Evolutionary conservation across 768 basidiomycete genomes (phyloP).

Genomic region (Psilocybe sp.): DNA sequence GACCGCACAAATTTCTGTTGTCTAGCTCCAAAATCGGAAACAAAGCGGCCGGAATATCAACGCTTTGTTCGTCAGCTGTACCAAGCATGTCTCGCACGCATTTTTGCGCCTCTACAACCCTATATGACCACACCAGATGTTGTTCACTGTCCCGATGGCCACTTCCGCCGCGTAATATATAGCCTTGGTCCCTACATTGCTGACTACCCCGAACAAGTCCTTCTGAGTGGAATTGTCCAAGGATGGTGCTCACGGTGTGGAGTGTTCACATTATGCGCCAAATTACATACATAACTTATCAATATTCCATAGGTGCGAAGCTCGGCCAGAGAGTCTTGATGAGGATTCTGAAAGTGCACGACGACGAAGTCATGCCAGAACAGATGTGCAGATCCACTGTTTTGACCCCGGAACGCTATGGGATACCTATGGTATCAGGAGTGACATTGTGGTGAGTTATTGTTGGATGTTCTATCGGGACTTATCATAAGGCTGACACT

Average conservation of each 20-base stretch:
- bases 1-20: not conserved
- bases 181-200: slow-evolving; percentile 32
- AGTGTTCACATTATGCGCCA: not conserved
- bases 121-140: slow-evolving; percentile 19
- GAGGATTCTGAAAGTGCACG: slow-evolving; percentile 7
- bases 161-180: slow-evolving; percentile 26
- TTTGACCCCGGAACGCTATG: slow-evolving; percentile 27
- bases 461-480: not conserved
- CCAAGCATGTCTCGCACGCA: slow-evolving; percentile 17
- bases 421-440: slow-evolving; percentile 30
- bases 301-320: slow-evolving; percentile 18
- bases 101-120: slow-evolving; percentile 11
- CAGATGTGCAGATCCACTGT: slow-evolving; percentile 20
- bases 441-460: slow-evolving; percentile 28
- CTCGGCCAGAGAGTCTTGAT: slow-evolving; percentile 17
- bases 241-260: slow-evolving; percentile 22
- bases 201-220: slow-evolving; percentile 35
- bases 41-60: slow-evolving; percentile 12
- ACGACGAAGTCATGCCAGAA: slow-evolving; percentile 18
- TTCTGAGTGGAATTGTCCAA: slow-evolving; percentile 22
- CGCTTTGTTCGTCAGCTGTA: slow-evolving; percentile 21
- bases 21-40: slow-evolving; percentile 14
- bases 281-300: slow-evolving; percentile 4
- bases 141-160: slow-evolving; percentile 29
- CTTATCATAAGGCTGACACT: not conserved